Evolutionary conservation across 2,329 filamentous ascomycete species (phyloP), one percentile per base, ranked within the genome.

Genomic region (Aspergillus costaricaensis): DNA sequence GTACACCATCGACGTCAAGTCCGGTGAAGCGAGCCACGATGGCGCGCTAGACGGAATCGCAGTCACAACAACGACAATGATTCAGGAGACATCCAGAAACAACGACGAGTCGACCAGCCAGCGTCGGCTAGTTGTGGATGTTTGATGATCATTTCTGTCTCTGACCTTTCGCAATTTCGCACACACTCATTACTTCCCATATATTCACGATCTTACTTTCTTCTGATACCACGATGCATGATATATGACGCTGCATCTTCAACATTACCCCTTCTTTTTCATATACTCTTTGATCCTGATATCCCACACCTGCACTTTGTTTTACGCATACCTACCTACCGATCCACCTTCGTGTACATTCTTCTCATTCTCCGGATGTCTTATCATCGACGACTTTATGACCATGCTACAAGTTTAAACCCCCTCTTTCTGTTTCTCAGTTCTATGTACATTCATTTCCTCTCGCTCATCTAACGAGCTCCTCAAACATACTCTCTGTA

Each of bases 61-160:
- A 54, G 71, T 74, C 12, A 72, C 66, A 1, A 75, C 72, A 9
- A 69, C 73, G 58, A 70, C 73, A 59, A 70, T 74, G 70, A 65
- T 65, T 52, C 68, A 70, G 51, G 70, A 74, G 53, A 50, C 58
- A 2, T 62, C 49, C 2, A 63, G 61, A 23, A 55, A 60, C 9
- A 66, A 59, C 8, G 66, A 59, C 9, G 66, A 70, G 14, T 63
- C 56, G 36, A 59, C 59, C 21, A 73, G 68, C 54, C 61, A 72
- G 39, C 61, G 63, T 17, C 62, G 61, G 36, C 38, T 73, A 17
- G 69, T 72, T 8, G 61, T 68, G 41, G 63, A 70, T 58, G 47
- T n/a, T 12, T 57, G 15, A 56, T 15, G 36, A 51, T 36, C 4
- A 12, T 43, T n/a, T 15, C 3, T 52, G 8, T 17, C 23, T 21